phyloP scores from a whole-genome alignment of 2,329 filamentous ascomycete genomes.

The Fusarium nodosum region DNA sequence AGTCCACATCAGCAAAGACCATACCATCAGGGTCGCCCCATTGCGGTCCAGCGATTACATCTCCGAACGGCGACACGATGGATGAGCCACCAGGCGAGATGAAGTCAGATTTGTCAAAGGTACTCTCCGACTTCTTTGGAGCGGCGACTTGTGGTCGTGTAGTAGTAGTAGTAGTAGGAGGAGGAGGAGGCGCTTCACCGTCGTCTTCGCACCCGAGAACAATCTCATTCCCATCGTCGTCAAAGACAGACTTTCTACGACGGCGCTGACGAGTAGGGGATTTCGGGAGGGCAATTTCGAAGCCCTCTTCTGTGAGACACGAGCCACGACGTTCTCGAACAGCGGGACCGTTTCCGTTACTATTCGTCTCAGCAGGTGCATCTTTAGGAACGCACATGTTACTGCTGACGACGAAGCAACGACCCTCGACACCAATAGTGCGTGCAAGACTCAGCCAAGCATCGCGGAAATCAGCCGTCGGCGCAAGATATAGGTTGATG shows the following conservation, averaged over 20 bases:
- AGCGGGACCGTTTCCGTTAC: neutral
- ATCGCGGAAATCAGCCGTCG: conserved; percentile 87
- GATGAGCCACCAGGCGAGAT: conserved; percentile 83
- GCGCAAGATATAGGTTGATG: conserved; percentile 90
- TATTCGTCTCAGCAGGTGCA: neutral
- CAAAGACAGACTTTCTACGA: conserved; percentile 58
- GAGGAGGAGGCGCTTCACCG: conserved; percentile 19
- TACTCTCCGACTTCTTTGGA: neutral
- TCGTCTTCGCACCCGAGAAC: conserved; percentile 57
- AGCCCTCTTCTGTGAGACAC: conserved; percentile 61
- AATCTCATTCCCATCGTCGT: conserved; percentile 69
- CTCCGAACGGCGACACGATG: conserved; percentile 83
- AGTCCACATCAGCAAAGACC: conserved; percentile 80
- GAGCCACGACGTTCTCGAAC: conserved; percentile 52
- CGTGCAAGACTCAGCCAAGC: conserved; percentile 87
- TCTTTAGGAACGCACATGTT: conserved; percentile 79
- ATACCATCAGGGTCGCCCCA: conserved; percentile 83
- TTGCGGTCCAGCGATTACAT: conserved; percentile 83
- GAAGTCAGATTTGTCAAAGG: conserved; percentile 58
- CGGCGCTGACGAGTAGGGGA: conserved; percentile 49
- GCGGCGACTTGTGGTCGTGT: conserved; percentile 24
- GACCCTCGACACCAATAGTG: conserved; percentile 83
- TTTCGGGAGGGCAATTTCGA: conserved; percentile 61
- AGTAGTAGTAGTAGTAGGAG: conserved; percentile 2
- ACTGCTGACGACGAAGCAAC: conserved; percentile 86